Percentiles rank a stretch among this genome's conserved stretches.
These are phyloP conservation scores for Chaetomium strumarium DNA, from an alignment of 2,329 filamentous ascomycete species.

Conservation along the genomic window DNA sequence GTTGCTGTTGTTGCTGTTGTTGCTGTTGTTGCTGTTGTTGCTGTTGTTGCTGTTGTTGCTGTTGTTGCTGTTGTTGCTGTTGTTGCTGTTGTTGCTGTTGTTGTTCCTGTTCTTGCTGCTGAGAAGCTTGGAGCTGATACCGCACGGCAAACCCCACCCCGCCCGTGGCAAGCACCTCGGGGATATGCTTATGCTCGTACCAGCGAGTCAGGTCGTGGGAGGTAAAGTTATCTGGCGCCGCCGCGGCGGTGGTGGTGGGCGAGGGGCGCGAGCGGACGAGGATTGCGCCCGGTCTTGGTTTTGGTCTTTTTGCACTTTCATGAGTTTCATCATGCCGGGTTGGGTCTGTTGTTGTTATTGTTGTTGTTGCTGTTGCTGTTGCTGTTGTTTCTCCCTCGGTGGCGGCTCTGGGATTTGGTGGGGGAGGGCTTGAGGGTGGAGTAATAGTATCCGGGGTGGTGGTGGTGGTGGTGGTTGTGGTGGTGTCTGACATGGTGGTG, in stretches of 20 bases:
- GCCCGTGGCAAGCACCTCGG: constrained; percentile 2
- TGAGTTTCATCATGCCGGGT: no score
- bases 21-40: background rate
- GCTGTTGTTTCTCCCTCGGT: background rate
- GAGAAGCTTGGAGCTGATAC: background rate
- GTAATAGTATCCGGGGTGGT: no score
- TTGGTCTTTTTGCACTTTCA: background rate
- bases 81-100: no score
- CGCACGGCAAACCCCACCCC: background rate
- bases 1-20: no score
- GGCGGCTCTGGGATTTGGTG: no score
- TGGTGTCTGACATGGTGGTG: background rate
- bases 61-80: background rate
- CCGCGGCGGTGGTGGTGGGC: no score
- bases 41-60: background rate
- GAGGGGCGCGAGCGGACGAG: background rate
- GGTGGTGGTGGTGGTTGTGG: background rate
- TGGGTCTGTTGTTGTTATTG: background rate
- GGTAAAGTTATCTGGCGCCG: background rate
- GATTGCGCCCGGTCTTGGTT: background rate
- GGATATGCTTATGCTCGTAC: constrained; percentile 6
- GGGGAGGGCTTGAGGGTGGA: no score
- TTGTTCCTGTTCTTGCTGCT: background rate
- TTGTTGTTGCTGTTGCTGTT: background rate
- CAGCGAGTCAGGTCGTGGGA: background rate